Conservation (phyloP, 163 green algal species). For the Scenedesmus sp. region DNA sequence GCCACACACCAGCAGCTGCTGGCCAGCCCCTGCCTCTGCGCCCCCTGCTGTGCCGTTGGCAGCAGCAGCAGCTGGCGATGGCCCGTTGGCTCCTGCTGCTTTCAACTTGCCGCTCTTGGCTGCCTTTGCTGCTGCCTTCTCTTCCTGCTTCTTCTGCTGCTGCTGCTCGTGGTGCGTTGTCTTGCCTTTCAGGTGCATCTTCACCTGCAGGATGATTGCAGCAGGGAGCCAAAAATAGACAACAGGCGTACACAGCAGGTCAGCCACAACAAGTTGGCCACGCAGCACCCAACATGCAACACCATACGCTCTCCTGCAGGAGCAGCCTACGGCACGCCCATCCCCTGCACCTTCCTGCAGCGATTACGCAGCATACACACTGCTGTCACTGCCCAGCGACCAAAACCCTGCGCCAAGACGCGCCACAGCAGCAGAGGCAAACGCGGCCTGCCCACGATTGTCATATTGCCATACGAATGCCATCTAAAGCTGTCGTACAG, state of each 20-base stretch:
- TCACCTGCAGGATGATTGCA: conserved; percentile 7
- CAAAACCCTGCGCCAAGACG: background rate
- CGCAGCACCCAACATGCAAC: background rate
- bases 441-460: background rate
- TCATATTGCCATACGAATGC: too few species aligned
- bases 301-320: background rate
- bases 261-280: background rate
- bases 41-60: background rate
- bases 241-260: background rate
- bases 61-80: conserved; percentile 16
- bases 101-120: background rate
- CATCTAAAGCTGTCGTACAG: background rate
- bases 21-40: background rate
- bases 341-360: background rate
- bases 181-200: conserved; percentile 29
- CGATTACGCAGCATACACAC: background rate
- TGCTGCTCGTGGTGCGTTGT: conserved; percentile 30
- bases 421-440: background rate
- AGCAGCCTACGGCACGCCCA: background rate
- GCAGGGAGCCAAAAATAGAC: background rate
- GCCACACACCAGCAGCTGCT: conserved; percentile 3
- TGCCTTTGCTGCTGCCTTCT: conserved; percentile 12
- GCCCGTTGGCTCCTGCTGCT: background rate
- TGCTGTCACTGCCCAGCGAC: background rate
- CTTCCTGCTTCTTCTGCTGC: conserved; percentile 37